Conservation (phyloP, 306 rosid species). For the Castanea mollissima region DNA sequence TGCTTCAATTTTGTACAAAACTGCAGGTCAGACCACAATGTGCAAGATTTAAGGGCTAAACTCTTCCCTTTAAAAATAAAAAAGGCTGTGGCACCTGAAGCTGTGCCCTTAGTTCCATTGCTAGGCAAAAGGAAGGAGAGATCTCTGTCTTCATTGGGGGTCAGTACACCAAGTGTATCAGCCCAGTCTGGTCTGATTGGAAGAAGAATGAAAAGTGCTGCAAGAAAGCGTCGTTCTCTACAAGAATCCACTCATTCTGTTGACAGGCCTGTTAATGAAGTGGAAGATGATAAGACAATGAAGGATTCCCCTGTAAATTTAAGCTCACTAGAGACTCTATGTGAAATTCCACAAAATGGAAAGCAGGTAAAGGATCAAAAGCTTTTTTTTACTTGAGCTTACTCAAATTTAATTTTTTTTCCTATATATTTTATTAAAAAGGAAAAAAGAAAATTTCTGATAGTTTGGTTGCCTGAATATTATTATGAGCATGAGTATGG, state of each 20-base stretch:
- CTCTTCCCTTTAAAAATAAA: conserved; percentile 27
- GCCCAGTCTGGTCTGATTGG: conserved; percentile 14
- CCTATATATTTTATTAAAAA: background rate
- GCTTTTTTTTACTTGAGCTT: background rate
- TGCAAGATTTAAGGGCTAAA: conserved; percentile 37
- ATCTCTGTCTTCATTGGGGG: conserved; percentile 24
- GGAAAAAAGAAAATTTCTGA: background rate
- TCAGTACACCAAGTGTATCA: background rate
- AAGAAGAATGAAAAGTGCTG: conserved; percentile 31
- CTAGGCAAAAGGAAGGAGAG: conserved; percentile 29
- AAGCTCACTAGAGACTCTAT: conserved; percentile 9
- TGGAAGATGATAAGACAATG: conserved; percentile 14
- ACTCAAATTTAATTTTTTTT: background rate
- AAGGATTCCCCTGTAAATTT: background rate
- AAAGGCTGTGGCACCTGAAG: background rate
- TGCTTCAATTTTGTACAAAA: conserved; percentile 3
- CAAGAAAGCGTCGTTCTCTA: conserved; percentile 25
- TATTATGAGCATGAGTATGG: conserved; percentile 7
- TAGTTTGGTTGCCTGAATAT: background rate
- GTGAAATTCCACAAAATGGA: conserved; percentile 5
- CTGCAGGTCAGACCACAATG: conserved; percentile 45
- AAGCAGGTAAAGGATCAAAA: conserved; percentile 31
- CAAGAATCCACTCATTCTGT: conserved; percentile 16
- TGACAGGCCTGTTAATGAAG: conserved; percentile 20
- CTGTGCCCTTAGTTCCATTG: conserved; percentile 14